Evolutionary conservation across 306 rosid genomes (phyloP).

Genomic region (Corylus avellana): DNA sequence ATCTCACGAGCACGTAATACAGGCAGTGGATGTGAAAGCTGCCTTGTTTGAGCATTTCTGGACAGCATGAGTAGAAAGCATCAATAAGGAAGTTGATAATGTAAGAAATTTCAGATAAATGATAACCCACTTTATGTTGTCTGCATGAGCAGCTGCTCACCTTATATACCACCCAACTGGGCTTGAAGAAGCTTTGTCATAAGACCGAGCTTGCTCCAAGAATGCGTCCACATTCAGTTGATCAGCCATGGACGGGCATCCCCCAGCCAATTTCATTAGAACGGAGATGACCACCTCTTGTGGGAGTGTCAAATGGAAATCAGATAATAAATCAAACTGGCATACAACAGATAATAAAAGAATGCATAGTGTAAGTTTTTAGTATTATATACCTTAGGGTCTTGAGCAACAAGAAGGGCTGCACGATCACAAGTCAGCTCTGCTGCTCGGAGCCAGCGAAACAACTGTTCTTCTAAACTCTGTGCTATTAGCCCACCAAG

Average conservation of each 20-base stretch:
- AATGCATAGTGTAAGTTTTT: constrained; percentile 9
- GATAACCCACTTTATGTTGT: constrained; percentile 5
- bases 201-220: constrained; percentile 97
- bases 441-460: constrained; percentile 98
- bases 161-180: constrained; percentile 96
- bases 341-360: constrained; percentile 7
- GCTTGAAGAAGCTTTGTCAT: constrained; percentile 94
- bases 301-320: constrained; percentile 43
- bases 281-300: constrained; percentile 98
- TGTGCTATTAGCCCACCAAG: constrained; percentile 89
- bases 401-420: constrained; percentile 98
- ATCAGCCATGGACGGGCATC: constrained; percentile 94
- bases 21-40: constrained; percentile 91
- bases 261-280: constrained; percentile 98
- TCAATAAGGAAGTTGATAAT: not conserved
- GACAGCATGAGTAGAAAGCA: constrained; percentile 26
- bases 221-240: constrained; percentile 94
- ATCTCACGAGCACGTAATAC: constrained; percentile 96
- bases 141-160: constrained; percentile 33
- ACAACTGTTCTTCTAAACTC: constrained; percentile 84
- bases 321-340: constrained; percentile 28
- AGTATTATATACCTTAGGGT: constrained; percentile 66
- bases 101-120: not conserved
- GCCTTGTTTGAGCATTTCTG: constrained; percentile 96
- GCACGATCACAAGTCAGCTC: constrained; percentile 99